Evolutionary conservation across 1,284 basidiomycete species (phyloP).

Genomic region (Gymnopus androsaceus): DNA sequence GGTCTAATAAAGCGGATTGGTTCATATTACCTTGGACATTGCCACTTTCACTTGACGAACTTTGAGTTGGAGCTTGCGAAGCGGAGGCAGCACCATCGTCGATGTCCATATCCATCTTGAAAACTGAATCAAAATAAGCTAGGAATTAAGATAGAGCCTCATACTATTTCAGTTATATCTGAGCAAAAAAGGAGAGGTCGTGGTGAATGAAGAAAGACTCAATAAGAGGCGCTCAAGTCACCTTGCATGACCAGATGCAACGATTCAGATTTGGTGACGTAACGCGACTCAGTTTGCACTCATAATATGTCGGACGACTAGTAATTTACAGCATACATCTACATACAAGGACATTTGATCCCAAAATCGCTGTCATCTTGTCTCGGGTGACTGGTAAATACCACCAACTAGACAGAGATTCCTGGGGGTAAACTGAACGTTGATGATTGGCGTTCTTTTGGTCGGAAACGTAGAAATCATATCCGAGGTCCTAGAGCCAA

Average conservation of each 20-base stretch:
- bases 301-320: neutral
- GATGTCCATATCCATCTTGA: conserved; percentile 25
- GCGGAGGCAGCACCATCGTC: conserved; percentile 16
- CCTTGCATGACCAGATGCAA: too few relatives aligned
- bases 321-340: neutral
- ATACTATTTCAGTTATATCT: too few relatives aligned
- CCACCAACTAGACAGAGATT: conserved; percentile 94
- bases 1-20: neutral
- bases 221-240: too few relatives aligned
- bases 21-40: neutral
- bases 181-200: neutral
- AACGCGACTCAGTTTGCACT: too few relatives aligned
- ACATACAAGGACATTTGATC: too few relatives aligned
- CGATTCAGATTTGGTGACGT: too few relatives aligned
- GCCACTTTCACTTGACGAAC: neutral
- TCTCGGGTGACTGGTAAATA: conserved; percentile 57
- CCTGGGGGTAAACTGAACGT: conserved; percentile 92
- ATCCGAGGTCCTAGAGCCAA: conserved; percentile 64
- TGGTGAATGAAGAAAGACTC: too few relatives aligned
- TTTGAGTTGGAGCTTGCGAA: neutral
- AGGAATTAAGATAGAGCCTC: too few relatives aligned
- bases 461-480: conserved; percentile 91
- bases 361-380: conserved; percentile 40
- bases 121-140: neutral
- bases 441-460: conserved; percentile 90